phyloP scores from a whole-genome alignment of 2,329 filamentous ascomycete species.

The Aureobasidium sp. region DNA sequence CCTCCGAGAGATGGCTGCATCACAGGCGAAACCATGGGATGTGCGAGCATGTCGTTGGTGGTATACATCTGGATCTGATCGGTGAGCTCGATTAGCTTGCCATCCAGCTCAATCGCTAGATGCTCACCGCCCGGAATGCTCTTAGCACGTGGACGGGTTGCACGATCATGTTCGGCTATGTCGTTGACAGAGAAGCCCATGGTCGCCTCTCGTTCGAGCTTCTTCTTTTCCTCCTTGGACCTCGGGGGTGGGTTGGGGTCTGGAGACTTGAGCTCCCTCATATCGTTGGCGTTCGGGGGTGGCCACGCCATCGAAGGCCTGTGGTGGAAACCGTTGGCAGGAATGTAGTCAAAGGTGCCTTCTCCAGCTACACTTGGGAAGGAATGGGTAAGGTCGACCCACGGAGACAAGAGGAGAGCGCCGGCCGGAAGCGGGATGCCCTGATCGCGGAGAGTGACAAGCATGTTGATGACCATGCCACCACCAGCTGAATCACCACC shows the following conservation, averaged over 20 bases:
- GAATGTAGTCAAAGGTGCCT: slow-evolving; percentile 76
- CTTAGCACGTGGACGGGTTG: background rate
- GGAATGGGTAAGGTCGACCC: slow-evolving; percentile 92
- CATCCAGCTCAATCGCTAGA: slow-evolving; percentile 61
- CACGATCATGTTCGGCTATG: slow-evolving; percentile 1
- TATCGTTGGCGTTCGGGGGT: slow-evolving; percentile 72
- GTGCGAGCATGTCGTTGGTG: slow-evolving; percentile 73
- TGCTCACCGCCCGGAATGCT: slow-evolving; percentile 20
- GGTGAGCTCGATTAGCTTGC: slow-evolving; percentile 61
- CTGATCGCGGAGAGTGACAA: slow-evolving; percentile 75
- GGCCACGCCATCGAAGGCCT: slow-evolving; percentile 89
- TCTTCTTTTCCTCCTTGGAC: slow-evolving; percentile 6
- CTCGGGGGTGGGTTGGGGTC: background rate
- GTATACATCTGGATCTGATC: slow-evolving; percentile 89
- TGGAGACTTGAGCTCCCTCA: slow-evolving; percentile 26
- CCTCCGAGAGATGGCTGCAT: slow-evolving; percentile 85
- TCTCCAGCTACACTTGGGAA: slow-evolving; percentile 79
- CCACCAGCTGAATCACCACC: slow-evolving; percentile 82
- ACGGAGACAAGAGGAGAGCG: slow-evolving; percentile 83
- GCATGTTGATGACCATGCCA: slow-evolving; percentile 73
- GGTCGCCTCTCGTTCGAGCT: slow-evolving; percentile 23
- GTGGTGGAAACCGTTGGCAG: slow-evolving; percentile 77
- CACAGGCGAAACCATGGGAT: slow-evolving; percentile 83
- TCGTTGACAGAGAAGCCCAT: slow-evolving; percentile 29
- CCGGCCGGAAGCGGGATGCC: slow-evolving; percentile 79